Percentiles rank a stretch among this genome's conserved stretches.
These are phyloP conservation scores for Angophora floribunda DNA, from an alignment of 345 rosid species.

Conservation along the genomic window DNA sequence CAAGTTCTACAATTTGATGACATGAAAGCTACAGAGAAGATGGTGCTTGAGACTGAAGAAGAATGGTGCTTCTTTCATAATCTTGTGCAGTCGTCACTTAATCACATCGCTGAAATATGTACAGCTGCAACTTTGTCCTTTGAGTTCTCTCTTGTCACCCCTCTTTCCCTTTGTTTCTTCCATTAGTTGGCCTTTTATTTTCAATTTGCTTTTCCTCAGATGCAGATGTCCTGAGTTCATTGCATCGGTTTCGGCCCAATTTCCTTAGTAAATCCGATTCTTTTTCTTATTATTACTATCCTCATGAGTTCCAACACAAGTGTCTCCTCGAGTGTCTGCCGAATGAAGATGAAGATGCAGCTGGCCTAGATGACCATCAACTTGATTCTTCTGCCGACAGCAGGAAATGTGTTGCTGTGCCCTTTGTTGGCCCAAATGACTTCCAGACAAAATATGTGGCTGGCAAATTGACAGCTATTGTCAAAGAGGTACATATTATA, in stretches of 20 bases:
- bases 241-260: constrained; percentile 75
- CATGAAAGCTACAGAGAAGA: constrained; percentile 16
- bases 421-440: constrained; percentile 54
- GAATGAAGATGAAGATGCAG: constrained; percentile 14
- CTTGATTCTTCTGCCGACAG: constrained; percentile 19
- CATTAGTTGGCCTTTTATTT: not conserved
- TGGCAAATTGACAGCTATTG: constrained; percentile 22
- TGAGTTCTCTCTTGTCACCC: not conserved
- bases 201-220: constrained; percentile 35
- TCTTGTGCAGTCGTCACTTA: constrained; percentile 61
- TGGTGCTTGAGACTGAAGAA: constrained; percentile 55
- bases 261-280: constrained; percentile 42
- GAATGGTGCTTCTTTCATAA: constrained; percentile 86
- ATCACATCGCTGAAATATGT: constrained; percentile 73
- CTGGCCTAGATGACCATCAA: constrained; percentile 31
- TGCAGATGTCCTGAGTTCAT: constrained; percentile 52
- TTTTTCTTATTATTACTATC: constrained; percentile 45
- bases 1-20: constrained; percentile 24
- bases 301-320: constrained; percentile 55
- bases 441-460: constrained; percentile 43
- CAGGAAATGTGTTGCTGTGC: constrained; percentile 55
- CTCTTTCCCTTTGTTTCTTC: not conserved
- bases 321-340: constrained; percentile 46
- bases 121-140: constrained; percentile 12
- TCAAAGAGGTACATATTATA: constrained; percentile 57